Conservation (phyloP, 106 monocot genomes). For the Dendrobium chrysotoxum region DNA sequence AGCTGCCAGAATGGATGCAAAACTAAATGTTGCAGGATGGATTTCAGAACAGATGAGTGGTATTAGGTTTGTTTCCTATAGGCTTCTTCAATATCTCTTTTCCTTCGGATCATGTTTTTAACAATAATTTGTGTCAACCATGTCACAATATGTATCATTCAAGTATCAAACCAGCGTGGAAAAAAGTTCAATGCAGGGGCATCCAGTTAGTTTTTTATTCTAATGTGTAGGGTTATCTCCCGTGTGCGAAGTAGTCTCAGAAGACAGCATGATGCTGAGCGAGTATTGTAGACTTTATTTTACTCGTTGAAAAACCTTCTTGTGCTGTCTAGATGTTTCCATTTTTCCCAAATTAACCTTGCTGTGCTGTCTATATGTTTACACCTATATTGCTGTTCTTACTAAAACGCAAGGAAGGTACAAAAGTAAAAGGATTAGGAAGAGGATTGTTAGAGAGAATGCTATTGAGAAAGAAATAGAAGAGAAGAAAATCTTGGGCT, state of each 20-base stretch:
- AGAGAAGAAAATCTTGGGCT: too few species aligned
- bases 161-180: not conserved
- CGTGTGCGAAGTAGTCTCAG: too few species aligned
- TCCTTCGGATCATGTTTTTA: not conserved
- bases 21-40: slow-evolving; percentile 92
- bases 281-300: not conserved
- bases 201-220: not conserved
- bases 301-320: not conserved
- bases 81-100: not conserved
- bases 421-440: too few species aligned
- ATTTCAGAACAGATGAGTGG: slow-evolving; percentile 96
- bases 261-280: not conserved
- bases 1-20: slow-evolving; percentile 98
- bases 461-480: too few species aligned
- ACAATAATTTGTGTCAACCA: not conserved
- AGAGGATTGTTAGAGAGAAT: too few species aligned
- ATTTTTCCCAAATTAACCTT: not conserved
- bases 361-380: not conserved
- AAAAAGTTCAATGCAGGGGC: not conserved
- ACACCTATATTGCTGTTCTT: too few species aligned
- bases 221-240: too few species aligned
- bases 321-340: not conserved
- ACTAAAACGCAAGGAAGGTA: too few species aligned
- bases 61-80: slow-evolving; percentile 45
- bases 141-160: not conserved